Conservation (phyloP, 1,284 basidiomycete genomes). For the Ustilago esculenta region DNA sequence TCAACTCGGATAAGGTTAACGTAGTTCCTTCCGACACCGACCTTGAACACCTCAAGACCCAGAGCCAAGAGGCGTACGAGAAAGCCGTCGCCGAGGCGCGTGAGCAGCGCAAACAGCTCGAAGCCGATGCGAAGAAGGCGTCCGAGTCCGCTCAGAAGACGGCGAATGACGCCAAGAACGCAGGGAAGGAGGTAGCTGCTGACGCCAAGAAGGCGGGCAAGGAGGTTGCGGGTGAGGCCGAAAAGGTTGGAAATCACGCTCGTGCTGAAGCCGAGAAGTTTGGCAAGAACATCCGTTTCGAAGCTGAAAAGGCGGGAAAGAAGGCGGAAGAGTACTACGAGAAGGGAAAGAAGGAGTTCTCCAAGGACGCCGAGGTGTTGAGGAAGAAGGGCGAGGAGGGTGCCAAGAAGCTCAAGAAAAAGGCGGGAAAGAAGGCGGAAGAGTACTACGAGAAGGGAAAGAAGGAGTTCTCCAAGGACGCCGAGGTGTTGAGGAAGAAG, state of each 20-base stretch:
- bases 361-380: slow-evolving; percentile 42
- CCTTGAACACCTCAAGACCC: slow-evolving; percentile 56
- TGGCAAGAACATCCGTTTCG: slow-evolving; percentile 33
- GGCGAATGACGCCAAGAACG: slow-evolving; percentile 25
- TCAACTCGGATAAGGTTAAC: slow-evolving; percentile 55
- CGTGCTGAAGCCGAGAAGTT: slow-evolving; percentile 32
- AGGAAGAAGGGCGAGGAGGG: slow-evolving; percentile 51
- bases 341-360: slow-evolving; percentile 43
- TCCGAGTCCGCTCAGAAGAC: slow-evolving; percentile 24
- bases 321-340: slow-evolving; percentile 45
- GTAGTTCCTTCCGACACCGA: slow-evolving; percentile 48
- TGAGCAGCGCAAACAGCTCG: slow-evolving; percentile 45
- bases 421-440: slow-evolving; percentile 44
- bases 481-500: slow-evolving; percentile 40
- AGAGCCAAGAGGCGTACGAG: slow-evolving; percentile 48
- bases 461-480: slow-evolving; percentile 46
- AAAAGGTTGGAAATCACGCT: slow-evolving; percentile 31
- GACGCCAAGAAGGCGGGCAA: slow-evolving; percentile 29
- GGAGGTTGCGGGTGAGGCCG: slow-evolving; percentile 23
- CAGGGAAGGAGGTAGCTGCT: slow-evolving; percentile 15
- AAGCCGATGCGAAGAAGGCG: slow-evolving; percentile 35
- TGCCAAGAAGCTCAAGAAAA: slow-evolving; percentile 48
- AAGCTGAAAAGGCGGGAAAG: slow-evolving; percentile 43
- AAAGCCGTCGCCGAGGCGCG: slow-evolving; percentile 37
- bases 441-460: slow-evolving; percentile 43